Evolutionary conservation across 345 rosid genomes (phyloP).

Genomic region (Sisymbrium irio): DNA sequence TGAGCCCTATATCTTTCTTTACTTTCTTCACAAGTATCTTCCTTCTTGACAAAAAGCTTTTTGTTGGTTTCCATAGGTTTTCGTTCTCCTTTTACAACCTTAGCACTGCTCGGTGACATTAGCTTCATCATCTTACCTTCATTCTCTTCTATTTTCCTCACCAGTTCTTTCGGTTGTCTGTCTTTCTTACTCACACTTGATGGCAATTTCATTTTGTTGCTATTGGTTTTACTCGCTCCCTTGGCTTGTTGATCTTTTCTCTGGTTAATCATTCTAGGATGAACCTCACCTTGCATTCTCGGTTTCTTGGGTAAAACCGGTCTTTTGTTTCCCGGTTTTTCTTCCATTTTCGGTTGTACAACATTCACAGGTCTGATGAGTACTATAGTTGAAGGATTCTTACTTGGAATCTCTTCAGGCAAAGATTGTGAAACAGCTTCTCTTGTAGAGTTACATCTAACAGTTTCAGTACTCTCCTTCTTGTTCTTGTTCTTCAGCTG

Average conservation of each 20-base stretch:
- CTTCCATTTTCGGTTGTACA: conserved; percentile 29
- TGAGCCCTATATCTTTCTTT: conserved; percentile 39
- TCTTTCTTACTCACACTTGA: conserved; percentile 35
- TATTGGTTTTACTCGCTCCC: conserved; percentile 4
- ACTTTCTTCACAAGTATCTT: conserved; percentile 39
- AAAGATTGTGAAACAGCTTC: conserved; percentile 20
- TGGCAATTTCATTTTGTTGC: conserved; percentile 25
- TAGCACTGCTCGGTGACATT: conserved; percentile 36
- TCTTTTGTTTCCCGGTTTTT: conserved; percentile 10
- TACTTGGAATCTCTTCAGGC: conserved; percentile 29
- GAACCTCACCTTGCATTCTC: conserved; percentile 38
- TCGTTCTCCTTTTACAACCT: conserved; percentile 31
- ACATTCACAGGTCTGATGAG: conserved; percentile 54
- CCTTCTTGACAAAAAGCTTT: conserved; percentile 29
- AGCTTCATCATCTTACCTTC: conserved; percentile 32
- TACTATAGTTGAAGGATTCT: conserved; percentile 49
- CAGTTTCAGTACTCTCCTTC: conserved; percentile 51
- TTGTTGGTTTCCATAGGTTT: conserved; percentile 35
- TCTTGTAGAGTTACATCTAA: conserved; percentile 36
- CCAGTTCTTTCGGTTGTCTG: conserved; percentile 26
- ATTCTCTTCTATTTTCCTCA: conserved; percentile 35
- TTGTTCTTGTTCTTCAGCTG: conserved; percentile 23
- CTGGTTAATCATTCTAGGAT: conserved; percentile 31
- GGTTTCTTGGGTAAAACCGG: conserved; percentile 30
- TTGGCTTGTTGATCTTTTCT: conserved; percentile 33